A percentile compares a stretch with the other conserved stretches of the same genome.
These are phyloP conservation scores for Fusarium sterilihyphosum DNA, from an alignment of 2,329 filamentous ascomycete genomes.

Conservation along the genomic window DNA sequence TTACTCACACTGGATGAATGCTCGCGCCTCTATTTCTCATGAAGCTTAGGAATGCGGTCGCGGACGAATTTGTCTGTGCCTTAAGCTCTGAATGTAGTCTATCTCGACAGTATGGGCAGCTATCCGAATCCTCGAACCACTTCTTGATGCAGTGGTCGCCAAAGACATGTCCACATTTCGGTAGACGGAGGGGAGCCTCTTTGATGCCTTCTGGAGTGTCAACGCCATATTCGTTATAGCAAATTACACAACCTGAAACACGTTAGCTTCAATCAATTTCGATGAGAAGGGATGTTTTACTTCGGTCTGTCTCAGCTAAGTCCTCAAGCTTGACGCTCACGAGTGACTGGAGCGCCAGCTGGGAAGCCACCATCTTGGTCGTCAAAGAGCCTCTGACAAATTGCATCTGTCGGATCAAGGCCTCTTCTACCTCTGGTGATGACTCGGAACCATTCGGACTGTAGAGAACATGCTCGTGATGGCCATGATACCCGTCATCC, in stretches of 20 bases:
- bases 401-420: slow-evolving; percentile 54
- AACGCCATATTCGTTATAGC: slow-evolving; percentile 70
- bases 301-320: slow-evolving; percentile 58
- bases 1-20: slow-evolving; percentile 37
- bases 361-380: slow-evolving; percentile 60
- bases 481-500: slow-evolving; percentile 14
- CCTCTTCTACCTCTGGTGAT: slow-evolving; percentile 44
- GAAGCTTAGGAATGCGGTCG: slow-evolving; percentile 46
- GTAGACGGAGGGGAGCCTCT: slow-evolving; percentile 66
- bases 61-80: slow-evolving; percentile 23
- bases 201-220: slow-evolving; percentile 66
- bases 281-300: slow-evolving; percentile 48
- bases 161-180: slow-evolving; percentile 72
- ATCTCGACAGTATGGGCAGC: slow-evolving; percentile 71
- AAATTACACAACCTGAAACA: slow-evolving; percentile 67
- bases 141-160: slow-evolving; percentile 72
- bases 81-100: slow-evolving; percentile 64
- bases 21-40: slow-evolving; percentile 44
- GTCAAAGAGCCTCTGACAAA: slow-evolving; percentile 56
- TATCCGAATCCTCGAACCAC: slow-evolving; percentile 71
- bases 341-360: slow-evolving; percentile 57
- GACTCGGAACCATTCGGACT: slow-evolving; percentile 12
- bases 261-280: slow-evolving; percentile 12
- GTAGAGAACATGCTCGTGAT: slow-evolving; percentile 23
- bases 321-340: slow-evolving; percentile 57